A percentile compares a stretch with the other conserved stretches of the same genome.
Evolutionary conservation across 495 filamentous ascomycete species (phyloP).

Genomic region (Melanomma pulvis-pyrius): DNA sequence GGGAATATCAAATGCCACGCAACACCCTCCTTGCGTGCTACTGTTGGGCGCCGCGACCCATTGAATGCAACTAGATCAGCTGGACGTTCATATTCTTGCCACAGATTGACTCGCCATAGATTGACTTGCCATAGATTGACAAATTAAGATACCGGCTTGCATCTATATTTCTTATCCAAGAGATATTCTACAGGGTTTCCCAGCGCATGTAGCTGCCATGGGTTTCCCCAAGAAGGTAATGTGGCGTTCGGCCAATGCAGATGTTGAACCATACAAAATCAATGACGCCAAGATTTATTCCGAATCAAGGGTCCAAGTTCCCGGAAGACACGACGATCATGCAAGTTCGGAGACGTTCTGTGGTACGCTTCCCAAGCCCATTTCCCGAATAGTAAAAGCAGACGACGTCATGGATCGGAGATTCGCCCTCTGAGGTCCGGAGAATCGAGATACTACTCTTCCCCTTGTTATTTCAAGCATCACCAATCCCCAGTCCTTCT

Average conservation of each 20-base stretch:
- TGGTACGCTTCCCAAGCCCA: not conserved
- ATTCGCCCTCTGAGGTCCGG: not conserved
- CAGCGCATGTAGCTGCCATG: too few relatives aligned
- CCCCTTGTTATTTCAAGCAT: too few relatives aligned
- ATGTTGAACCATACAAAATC: not conserved
- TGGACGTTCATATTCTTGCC: too few relatives aligned
- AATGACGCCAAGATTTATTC: not conserved
- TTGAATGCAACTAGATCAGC: not conserved
- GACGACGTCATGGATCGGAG: not conserved
- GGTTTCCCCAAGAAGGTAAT: too few relatives aligned
- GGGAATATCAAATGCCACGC: not conserved
- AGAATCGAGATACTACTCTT: not conserved
- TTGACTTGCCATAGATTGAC: too few relatives aligned
- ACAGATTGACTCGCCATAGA: too few relatives aligned
- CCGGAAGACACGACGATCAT: not conserved
- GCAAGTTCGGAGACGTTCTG: not conserved
- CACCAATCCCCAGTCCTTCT: too few relatives aligned
- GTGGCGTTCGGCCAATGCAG: too few relatives aligned
- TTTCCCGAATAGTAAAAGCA: not conserved
- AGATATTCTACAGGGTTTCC: too few relatives aligned
- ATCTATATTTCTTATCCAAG: too few relatives aligned
- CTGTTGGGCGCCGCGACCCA: not conserved
- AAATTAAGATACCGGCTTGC: too few relatives aligned
- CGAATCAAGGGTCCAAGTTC: not conserved
- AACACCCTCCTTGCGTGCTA: not conserved